Base-by-base conservation (phyloP, 2,329 filamentous ascomycete genomes). In the Orbilia javanica region DNA sequence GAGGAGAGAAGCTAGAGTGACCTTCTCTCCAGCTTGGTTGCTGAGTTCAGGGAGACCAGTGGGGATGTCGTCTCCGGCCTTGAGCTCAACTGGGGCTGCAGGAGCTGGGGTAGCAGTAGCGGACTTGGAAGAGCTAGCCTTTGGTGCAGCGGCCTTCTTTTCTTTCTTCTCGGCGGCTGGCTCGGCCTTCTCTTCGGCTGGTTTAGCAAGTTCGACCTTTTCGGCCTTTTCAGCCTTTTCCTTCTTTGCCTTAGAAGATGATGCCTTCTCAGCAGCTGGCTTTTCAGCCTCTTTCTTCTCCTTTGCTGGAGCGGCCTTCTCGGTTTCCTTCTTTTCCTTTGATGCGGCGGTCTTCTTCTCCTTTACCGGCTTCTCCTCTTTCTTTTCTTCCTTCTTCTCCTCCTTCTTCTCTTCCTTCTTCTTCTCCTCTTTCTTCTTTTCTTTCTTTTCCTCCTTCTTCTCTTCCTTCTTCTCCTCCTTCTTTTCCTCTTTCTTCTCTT, bases 11-110 rank as follows among this genome's bases (percentile, higher is more conserved):
- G 93, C 91, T 75, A 99, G 86, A 0, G 90, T 93, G 4, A 92
- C 94, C 85, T 91, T 92, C 67, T 88, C 86, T 82, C 94, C 94
- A 80, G 97, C 93, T 80, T 98, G 90, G 79, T 91, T 96, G 86
- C 96, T 90, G 80, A 99, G 86, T 83, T 96, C 90, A 80, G 80
- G 80, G 29, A 82, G 79, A 11, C 80, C 79, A 4, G 77, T 80
- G 11, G 81, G 81, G 44, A 82, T 60, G 11, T 67, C 60, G 71
- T 81, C 81, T n/a, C 81, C 81, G 18, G 71, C 62, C 57, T 77
- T 79, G 50, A 80, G 62, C 20, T 78, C 74, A 39, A 48, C 67
- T 13, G 62, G 13, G 13, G 73, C 50, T n/a, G 66, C 39, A 11
- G 73, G 74, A 29, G 74, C 74, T 57, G 74, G 74, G 15, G 65